Conservation (phyloP, 2,329 filamentous ascomycete species). For the Diaporthe vaccinii region DNA sequence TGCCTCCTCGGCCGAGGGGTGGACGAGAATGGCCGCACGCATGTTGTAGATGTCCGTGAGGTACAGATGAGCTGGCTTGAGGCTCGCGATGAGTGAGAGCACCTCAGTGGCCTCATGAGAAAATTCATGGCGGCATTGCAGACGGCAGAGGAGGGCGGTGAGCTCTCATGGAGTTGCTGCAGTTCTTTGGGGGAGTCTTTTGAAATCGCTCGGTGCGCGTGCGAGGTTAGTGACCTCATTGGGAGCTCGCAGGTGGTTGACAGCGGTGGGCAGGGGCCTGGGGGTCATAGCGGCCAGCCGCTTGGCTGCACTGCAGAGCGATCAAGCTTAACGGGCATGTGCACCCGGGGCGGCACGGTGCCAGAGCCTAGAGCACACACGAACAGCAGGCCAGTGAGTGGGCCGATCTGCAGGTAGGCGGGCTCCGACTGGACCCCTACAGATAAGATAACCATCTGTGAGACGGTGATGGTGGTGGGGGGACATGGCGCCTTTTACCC, state of each 20-base stretch:
- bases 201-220: background rate
- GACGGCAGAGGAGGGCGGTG: slow-evolving; percentile 14
- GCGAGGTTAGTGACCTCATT: slow-evolving; percentile 33
- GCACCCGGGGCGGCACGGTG: background rate
- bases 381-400: background rate
- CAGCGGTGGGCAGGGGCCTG: slow-evolving; percentile 6
- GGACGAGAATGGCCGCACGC: slow-evolving; percentile 35
- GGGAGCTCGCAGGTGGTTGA: slow-evolving; percentile 16
- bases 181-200: background rate
- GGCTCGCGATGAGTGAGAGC: slow-evolving; percentile 46
- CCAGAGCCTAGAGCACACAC: background rate
- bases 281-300: slow-evolving; percentile 6
- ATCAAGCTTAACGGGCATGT: slow-evolving; percentile 10
- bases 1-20: slow-evolving; percentile 21
- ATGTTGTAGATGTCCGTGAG: slow-evolving; percentile 21
- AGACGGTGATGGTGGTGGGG: background rate
- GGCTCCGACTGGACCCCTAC: slow-evolving; percentile 12
- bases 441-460: slow-evolving; percentile 35
- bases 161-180: slow-evolving; percentile 8
- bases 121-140: slow-evolving; percentile 62
- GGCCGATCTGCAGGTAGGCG: slow-evolving; percentile 3
- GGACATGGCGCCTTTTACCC: slow-evolving; percentile 34
- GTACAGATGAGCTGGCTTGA: slow-evolving; percentile 19
- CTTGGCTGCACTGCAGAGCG: slow-evolving; percentile 3
- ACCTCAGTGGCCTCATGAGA: slow-evolving; percentile 56